A percentile compares a stretch with the other conserved stretches of the same genome.
Evolutionary conservation across 2,329 filamentous ascomycete genomes (phyloP).

Genomic region (Chaetomiaceae sp.): DNA sequence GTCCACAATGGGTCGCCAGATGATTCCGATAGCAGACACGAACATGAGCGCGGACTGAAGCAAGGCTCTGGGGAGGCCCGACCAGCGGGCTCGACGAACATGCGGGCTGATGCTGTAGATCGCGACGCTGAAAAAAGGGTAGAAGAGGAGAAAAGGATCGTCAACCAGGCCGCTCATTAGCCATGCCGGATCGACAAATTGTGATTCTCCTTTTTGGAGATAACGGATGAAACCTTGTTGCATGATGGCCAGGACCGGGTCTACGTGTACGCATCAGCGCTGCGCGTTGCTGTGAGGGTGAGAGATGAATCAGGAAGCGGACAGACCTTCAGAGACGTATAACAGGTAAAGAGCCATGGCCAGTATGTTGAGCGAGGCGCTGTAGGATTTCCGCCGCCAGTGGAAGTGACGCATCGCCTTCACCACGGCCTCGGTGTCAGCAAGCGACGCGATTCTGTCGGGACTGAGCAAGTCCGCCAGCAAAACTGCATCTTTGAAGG

Average conservation of each 20-base stretch:
- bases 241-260: conserved; percentile 5
- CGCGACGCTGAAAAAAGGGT: conserved; percentile 11
- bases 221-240: conserved; percentile 12
- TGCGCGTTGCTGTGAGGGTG: not conserved
- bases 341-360: conserved; percentile 11
- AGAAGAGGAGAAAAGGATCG: conserved; percentile 2
- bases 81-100: not conserved
- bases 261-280: not conserved
- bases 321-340: conserved; percentile 4
- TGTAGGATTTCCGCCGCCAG: conserved; percentile 9
- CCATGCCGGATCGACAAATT: conserved; percentile 10
- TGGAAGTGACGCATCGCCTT: conserved; percentile 3
- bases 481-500: conserved; percentile 9
- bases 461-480: not conserved
- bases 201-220: conserved; percentile 10
- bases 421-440: not conserved
- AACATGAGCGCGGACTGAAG: conserved; percentile 3
- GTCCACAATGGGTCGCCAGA: conserved; percentile 10
- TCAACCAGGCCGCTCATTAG: conserved; percentile 10
- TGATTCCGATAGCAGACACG: conserved; percentile 2
- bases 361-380: conserved; percentile 12
- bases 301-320: not conserved
- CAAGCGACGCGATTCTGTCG: not conserved
- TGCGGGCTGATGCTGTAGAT: conserved; percentile 10
- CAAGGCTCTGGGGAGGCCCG: not conserved